Evolutionary conservation across 2,329 filamentous ascomycete species (phyloP).

Genomic region (Aspergillus cejpii): DNA sequence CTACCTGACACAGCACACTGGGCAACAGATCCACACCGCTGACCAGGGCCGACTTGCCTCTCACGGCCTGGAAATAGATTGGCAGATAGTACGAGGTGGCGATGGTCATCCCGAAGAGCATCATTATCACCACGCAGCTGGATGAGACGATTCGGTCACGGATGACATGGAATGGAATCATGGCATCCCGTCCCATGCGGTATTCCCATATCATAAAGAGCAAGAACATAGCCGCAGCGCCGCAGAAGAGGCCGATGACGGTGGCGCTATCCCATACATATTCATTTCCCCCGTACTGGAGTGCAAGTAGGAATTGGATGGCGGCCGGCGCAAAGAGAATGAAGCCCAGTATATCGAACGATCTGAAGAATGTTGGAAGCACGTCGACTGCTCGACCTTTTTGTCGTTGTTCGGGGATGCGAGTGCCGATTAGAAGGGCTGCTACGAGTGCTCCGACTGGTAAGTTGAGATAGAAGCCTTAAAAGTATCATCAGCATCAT

Average conservation of each 20-base stretch:
- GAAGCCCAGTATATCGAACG: constrained; percentile 21
- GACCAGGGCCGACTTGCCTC: constrained; percentile 21
- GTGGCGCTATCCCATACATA: constrained; percentile 34
- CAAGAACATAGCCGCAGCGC: constrained; percentile 34
- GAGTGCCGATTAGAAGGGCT: constrained; percentile 25
- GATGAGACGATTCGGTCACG: constrained; percentile 13
- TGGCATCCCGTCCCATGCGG: constrained; percentile 38
- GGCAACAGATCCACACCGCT: constrained; percentile 25
- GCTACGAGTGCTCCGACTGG: constrained; percentile 32
- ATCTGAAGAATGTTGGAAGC: constrained; percentile 5
- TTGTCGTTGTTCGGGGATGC: constrained; percentile 13
- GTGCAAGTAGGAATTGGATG: constrained; percentile 41
- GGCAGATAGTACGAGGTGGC: constrained; percentile 43
- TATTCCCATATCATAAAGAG: constrained; percentile 38
- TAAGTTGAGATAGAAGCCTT: constrained; percentile 39
- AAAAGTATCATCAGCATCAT: neutral
- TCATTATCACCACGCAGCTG: constrained; percentile 24
- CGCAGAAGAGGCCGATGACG: constrained; percentile 45
- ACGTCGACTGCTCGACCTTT: constrained; percentile 11
- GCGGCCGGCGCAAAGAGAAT: constrained; percentile 27
- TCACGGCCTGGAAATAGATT: constrained; percentile 46
- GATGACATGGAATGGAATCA: constrained; percentile 28
- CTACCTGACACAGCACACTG: constrained; percentile 28
- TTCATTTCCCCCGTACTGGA: constrained; percentile 42
- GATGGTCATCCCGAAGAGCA: constrained; percentile 30